These are phyloP conservation scores for Suillus cothurnatus DNA, from an alignment of 768 basidiomycete genomes.

Conservation along the genomic window DNA sequence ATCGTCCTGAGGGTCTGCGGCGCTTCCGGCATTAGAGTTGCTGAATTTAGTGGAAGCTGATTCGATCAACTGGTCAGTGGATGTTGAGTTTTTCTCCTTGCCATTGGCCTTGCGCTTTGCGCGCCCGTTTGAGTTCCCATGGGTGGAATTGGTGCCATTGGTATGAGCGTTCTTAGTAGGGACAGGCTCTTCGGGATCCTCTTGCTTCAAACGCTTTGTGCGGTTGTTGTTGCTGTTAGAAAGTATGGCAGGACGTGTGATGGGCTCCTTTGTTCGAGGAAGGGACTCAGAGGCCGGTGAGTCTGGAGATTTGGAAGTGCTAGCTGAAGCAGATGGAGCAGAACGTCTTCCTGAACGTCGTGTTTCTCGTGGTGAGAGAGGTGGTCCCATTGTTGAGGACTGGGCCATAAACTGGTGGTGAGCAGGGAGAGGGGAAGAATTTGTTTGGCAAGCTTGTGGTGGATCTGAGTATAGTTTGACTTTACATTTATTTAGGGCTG, in stretches of 20 bases:
- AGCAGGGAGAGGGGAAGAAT: constrained; percentile 14
- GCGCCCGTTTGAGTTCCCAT: constrained; percentile 39
- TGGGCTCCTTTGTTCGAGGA: constrained; percentile 45
- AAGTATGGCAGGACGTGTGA: constrained; percentile 39
- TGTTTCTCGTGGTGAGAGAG: constrained; percentile 75
- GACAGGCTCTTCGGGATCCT: constrained; percentile 66
- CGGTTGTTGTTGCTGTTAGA: constrained; percentile 42
- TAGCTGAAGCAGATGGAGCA: constrained; percentile 64
- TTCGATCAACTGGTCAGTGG: constrained; percentile 32
- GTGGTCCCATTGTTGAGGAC: constrained; percentile 72
- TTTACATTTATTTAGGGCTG: constrained; percentile 40
- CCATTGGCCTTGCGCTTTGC: constrained; percentile 68
- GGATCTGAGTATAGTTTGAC: constrained; percentile 11
- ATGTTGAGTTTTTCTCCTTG: constrained; percentile 52
- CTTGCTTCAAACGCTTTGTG: constrained; percentile 70
- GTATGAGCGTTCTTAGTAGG: constrained; percentile 45
- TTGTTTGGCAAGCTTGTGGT: constrained; percentile 10
- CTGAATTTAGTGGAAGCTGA: constrained; percentile 29
- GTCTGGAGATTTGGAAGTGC: constrained; percentile 74
- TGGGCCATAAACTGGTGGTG: constrained; percentile 53
- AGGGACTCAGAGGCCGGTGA: constrained; percentile 54
- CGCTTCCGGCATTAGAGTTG: constrained; percentile 31
- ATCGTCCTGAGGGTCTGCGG: constrained; percentile 42
- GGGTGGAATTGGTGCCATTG: constrained; percentile 33
- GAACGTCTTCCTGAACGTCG: constrained; percentile 78